A percentile compares a stretch with the other conserved stretches of the same genome.
These are phyloP conservation scores for Xylaria arbuscula DNA, from an alignment of 2,329 filamentous ascomycete species.

Conservation along the genomic window DNA sequence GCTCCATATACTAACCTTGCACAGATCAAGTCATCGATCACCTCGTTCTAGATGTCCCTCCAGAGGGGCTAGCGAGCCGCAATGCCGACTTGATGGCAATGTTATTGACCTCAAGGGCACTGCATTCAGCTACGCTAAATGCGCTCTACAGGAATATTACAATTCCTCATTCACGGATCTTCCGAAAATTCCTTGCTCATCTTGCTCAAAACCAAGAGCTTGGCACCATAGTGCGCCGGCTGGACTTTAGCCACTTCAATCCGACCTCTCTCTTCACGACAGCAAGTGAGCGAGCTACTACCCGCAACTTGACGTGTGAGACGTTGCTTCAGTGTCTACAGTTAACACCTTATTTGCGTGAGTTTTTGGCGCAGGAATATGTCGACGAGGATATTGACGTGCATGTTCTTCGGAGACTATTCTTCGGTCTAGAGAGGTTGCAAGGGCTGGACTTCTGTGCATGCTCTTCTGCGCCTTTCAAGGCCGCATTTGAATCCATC, in stretches of 20 bases:
- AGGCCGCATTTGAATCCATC: constrained; percentile 69
- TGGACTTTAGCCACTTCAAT: constrained; percentile 90
- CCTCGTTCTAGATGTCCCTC: constrained; percentile 76
- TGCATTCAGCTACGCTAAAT: constrained; percentile 78
- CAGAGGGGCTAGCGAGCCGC: constrained; percentile 79
- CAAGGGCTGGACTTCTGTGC: constrained; percentile 81
- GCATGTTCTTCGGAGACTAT: constrained; percentile 76
- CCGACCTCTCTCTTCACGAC: constrained; percentile 80
- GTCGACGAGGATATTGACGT: constrained; percentile 78
- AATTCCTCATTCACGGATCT: constrained; percentile 84
- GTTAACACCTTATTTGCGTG: constrained; percentile 77
- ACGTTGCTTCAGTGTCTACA: constrained; percentile 78
- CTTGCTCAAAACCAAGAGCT: constrained; percentile 73
- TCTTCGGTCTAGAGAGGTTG: constrained; percentile 72
- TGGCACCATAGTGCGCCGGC: constrained; percentile 78
- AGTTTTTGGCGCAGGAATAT: constrained; percentile 84
- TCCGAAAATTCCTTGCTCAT: constrained; percentile 81
- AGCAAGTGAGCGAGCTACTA: constrained; percentile 77
- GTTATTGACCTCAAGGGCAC: constrained; percentile 77
- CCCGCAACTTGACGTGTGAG: constrained; percentile 78
- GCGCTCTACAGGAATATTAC: constrained; percentile 84
- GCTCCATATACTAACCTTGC: constrained; percentile 21
- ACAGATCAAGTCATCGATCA: constrained; percentile 79
- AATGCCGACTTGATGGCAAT: constrained; percentile 83
- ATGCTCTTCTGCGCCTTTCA: constrained; percentile 76